Evolutionary conservation across 2,329 filamentous ascomycete species (phyloP).

Genomic region (Penicillium sp.): DNA sequence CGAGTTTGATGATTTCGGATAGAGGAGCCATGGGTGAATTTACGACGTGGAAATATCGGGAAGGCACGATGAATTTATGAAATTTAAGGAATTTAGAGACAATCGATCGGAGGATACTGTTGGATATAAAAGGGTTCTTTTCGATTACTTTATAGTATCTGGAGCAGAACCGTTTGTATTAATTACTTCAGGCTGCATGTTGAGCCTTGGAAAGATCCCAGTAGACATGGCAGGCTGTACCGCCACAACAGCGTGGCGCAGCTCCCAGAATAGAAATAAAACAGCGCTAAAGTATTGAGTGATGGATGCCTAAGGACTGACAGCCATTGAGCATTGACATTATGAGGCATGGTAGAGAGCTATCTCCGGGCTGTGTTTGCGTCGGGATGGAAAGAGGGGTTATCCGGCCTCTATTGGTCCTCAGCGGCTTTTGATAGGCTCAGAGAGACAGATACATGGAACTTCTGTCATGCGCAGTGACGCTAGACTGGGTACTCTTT

Average conservation of each 20-base stretch:
- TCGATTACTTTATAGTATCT: background rate
- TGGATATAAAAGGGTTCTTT: background rate
- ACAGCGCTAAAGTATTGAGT: background rate
- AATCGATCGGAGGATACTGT: background rate
- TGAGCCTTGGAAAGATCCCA: background rate
- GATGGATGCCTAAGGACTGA: background rate
- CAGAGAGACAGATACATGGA: background rate
- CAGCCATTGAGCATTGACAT: background rate
- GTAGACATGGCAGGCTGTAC: background rate
- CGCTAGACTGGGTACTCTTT: background rate
- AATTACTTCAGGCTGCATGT: background rate
- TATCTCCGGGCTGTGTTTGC: background rate
- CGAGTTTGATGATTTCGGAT: slow-evolving; percentile 13
- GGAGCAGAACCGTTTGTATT: background rate
- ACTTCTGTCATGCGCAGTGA: background rate
- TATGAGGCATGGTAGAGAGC: background rate
- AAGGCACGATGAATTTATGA: slow-evolving; percentile 1
- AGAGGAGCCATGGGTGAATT: slow-evolving; percentile 4
- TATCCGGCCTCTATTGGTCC: background rate
- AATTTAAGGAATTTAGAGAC: background rate
- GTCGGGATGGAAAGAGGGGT: slow-evolving; percentile 1
- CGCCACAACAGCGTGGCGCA: background rate
- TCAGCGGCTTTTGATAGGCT: background rate
- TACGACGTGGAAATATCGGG: background rate
- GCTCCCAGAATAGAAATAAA: background rate